phyloP scores from a whole-genome alignment of 2,329 filamentous ascomycete genomes.

The Colletotrichum paranaense region DNA sequence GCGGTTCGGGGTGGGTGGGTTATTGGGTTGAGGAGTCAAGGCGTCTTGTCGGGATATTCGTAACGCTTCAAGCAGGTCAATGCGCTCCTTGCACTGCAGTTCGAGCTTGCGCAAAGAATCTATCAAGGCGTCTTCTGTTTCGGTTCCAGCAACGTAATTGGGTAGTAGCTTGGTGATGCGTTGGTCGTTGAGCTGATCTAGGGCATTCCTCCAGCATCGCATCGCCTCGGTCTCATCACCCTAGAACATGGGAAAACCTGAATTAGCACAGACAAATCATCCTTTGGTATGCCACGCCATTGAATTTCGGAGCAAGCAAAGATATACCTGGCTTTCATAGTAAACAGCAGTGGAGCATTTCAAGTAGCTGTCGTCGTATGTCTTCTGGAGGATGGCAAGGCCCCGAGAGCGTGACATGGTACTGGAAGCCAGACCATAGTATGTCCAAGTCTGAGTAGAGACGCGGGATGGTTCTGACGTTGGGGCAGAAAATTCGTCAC shows the following conservation, averaged over 20 bases:
- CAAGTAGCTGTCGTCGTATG: constrained; percentile 95
- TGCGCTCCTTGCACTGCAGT: constrained; percentile 91
- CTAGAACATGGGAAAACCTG: constrained; percentile 55
- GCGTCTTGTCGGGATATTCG: constrained; percentile 69
- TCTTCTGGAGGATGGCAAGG: constrained; percentile 88
- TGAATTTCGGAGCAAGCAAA: not conserved
- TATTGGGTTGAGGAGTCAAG: constrained; percentile 33
- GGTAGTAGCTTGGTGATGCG: constrained; percentile 80
- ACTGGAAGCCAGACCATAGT: constrained; percentile 32
- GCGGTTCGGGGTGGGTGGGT: not conserved
- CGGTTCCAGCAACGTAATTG: constrained; percentile 76
- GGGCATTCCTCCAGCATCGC: constrained; percentile 87
- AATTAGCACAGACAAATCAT: constrained; percentile 23
- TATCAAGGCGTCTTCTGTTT: constrained; percentile 85
- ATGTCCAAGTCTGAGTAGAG: not conserved
- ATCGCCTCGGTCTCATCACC: constrained; percentile 92
- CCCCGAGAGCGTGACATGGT: constrained; percentile 66
- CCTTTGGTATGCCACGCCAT: not conserved
- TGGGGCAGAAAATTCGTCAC: not conserved
- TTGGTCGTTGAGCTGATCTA: constrained; percentile 90
- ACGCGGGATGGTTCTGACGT: not conserved
- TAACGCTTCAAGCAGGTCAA: constrained; percentile 87
- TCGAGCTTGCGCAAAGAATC: constrained; percentile 87
- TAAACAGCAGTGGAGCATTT: constrained; percentile 96
- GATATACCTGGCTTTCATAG: constrained; percentile 86